Percentiles rank a stretch among this genome's conserved stretches.
Conservation (phyloP, 108 stramenopile genomes). For the Nitzschia sp. region DNA sequence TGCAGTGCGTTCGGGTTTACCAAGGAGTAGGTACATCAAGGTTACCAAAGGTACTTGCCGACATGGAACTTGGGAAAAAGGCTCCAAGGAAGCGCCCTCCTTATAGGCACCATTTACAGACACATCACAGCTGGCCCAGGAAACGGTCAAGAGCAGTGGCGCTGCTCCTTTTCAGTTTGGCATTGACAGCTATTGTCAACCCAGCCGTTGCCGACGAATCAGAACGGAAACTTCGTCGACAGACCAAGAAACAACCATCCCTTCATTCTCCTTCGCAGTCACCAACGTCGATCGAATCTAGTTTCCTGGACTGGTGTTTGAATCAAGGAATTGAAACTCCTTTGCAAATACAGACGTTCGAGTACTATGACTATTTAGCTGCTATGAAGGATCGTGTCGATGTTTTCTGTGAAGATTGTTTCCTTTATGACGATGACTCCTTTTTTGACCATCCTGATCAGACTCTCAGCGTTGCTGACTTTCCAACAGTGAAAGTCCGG, state of each 20-base stretch:
- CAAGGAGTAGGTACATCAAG: no score
- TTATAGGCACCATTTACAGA: no score
- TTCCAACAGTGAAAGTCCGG: slow-evolving; percentile 54
- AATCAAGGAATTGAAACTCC: background rate
- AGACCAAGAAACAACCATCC: background rate
- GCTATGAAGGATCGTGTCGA: slow-evolving; percentile 46
- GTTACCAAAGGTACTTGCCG: no score
- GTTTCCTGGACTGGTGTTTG: background rate
- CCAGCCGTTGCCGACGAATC: background rate
- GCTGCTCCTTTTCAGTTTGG: no score
- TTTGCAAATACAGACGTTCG: slow-evolving; percentile 64
- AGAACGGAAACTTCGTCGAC: background rate
- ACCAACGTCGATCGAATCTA: background rate
- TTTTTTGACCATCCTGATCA: slow-evolving; percentile 8
- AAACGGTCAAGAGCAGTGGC: no score
- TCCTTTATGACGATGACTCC: slow-evolving; percentile 33
- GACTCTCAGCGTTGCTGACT: slow-evolving; percentile 3
- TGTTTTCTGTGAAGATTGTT: slow-evolving; percentile 33
- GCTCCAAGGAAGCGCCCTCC: no score
- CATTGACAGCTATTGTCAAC: no score
- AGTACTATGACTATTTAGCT: slow-evolving; percentile 62
- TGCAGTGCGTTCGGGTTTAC: no score
- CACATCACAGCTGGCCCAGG: no score
- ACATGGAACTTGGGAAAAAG: no score
- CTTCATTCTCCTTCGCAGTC: background rate